Conservation (phyloP, 2,329 filamentous ascomycete genomes). For the Calonectria pteridis region DNA sequence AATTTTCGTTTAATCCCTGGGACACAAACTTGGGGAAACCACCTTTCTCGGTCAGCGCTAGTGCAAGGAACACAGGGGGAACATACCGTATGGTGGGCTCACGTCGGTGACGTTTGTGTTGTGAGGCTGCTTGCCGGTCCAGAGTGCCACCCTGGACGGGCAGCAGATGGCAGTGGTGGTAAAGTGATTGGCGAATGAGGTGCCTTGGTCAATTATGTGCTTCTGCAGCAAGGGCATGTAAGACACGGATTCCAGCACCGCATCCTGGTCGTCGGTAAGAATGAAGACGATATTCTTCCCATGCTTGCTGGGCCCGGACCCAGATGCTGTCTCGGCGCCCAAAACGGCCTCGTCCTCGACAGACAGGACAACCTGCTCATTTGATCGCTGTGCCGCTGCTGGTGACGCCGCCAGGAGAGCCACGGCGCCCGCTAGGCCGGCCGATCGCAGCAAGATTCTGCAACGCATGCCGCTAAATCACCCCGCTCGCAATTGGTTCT, state of each 20-base stretch:
- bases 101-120: slow-evolving; percentile 78
- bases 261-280: slow-evolving; percentile 76
- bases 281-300: slow-evolving; percentile 73
- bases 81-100: slow-evolving; percentile 62
- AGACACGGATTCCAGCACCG: slow-evolving; percentile 69
- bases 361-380: neutral
- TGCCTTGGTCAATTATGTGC: slow-evolving; percentile 69
- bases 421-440: slow-evolving; percentile 9
- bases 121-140: slow-evolving; percentile 75
- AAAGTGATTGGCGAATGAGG: slow-evolving; percentile 72
- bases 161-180: slow-evolving; percentile 77
- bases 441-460: slow-evolving; percentile 17
- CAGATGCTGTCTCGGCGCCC: neutral
- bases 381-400: neutral
- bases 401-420: neutral
- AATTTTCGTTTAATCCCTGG: slow-evolving; percentile 75
- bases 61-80: no score
- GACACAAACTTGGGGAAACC: slow-evolving; percentile 74
- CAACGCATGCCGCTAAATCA: slow-evolving; percentile 25
- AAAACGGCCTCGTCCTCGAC: neutral
- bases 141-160: slow-evolving; percentile 73
- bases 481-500: neutral
- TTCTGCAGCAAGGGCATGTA: slow-evolving; percentile 71
- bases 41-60: slow-evolving; percentile 41
- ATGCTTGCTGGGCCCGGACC: neutral